Percentiles rank a stretch among this genome's conserved stretches.
phyloP scores from a whole-genome alignment of 2,329 filamentous ascomycete species.

The Penicillium sp. region DNA sequence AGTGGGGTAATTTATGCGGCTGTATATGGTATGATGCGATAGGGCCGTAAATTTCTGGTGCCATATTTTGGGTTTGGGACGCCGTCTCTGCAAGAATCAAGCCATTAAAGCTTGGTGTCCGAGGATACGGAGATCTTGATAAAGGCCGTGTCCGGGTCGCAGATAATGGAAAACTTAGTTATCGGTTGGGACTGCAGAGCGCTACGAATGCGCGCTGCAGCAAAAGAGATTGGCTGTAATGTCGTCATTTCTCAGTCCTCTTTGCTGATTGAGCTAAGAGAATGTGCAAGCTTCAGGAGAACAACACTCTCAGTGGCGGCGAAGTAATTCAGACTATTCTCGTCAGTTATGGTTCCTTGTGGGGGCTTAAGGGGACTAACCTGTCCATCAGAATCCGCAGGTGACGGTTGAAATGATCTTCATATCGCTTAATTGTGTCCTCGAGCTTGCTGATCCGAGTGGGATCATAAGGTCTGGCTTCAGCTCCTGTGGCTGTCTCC shows the following conservation, averaged over 20 bases:
- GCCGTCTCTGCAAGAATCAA: not conserved
- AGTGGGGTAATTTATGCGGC: not conserved
- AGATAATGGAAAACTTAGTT: not conserved
- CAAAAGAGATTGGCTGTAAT: not conserved
- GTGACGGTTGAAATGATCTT: slow-evolving; percentile 88
- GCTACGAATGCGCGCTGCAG: not conserved
- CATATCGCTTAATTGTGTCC: slow-evolving; percentile 86
- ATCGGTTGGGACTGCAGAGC: not conserved
- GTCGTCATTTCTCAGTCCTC: slow-evolving; percentile 36
- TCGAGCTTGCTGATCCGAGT: slow-evolving; percentile 71
- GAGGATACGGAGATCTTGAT: not conserved
- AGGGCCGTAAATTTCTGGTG: not conserved
- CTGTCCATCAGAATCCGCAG: slow-evolving; percentile 92
- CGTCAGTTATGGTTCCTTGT: slow-evolving; percentile 1
- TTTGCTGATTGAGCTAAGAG: slow-evolving; percentile 43
- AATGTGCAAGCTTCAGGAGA: slow-evolving; percentile 68
- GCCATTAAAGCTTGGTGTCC: not conserved
- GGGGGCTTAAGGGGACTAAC: slow-evolving; percentile 21
- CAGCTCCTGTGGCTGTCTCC: slow-evolving; percentile 27
- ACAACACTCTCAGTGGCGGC: slow-evolving; percentile 97
- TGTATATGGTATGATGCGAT: slow-evolving; percentile 3
- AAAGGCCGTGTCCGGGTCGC: not conserved
- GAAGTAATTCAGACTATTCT: slow-evolving; percentile 74
- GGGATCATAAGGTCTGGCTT: slow-evolving; percentile 55
- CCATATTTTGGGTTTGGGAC: not conserved